Percentiles rank a stretch among this genome's conserved stretches.
Conservation (phyloP, 805 yeast species). For the Clavispora asparagi region DNA sequence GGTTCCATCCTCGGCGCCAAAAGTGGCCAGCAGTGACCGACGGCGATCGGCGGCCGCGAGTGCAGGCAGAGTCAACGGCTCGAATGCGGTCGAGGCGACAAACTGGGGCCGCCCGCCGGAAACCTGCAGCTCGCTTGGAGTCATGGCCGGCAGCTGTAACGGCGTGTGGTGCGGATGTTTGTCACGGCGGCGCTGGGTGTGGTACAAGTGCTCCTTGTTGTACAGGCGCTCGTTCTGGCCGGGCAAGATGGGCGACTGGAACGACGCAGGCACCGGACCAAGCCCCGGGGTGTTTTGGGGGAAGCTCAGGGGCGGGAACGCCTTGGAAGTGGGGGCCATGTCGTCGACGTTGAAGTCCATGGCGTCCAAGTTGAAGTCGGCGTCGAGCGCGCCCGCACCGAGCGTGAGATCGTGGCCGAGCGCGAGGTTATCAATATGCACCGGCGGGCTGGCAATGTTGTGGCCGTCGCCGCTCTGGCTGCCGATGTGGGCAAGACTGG, state of each 20-base stretch:
- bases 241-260: constrained; percentile 34
- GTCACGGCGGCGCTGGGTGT: constrained; percentile 21
- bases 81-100: constrained; percentile 23
- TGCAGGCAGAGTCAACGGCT: constrained; percentile 67
- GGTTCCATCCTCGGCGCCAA: constrained; percentile 23
- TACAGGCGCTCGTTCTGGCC: constrained; percentile 38
- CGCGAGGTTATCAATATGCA: neutral
- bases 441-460: neutral
- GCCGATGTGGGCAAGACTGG: neutral
- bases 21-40: constrained; percentile 29
- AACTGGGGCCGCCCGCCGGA: constrained; percentile 14
- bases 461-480: neutral
- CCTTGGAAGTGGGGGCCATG: constrained; percentile 11
- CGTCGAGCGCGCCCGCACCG: neutral
- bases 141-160: constrained; percentile 49
- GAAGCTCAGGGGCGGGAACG: constrained; percentile 14
- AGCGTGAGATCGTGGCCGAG: neutral
- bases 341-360: constrained; percentile 12
- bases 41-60: constrained; percentile 41
- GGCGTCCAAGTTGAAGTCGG: constrained; percentile 7
- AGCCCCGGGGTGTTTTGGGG: constrained; percentile 16
- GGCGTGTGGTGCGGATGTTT: constrained; percentile 12
- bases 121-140: constrained; percentile 47
- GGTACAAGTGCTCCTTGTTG: constrained; percentile 38
- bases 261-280: constrained; percentile 5